Evolutionary conservation across 2,329 filamentous ascomycete genomes (phyloP).

Genomic region (Xylaria sp.): DNA sequence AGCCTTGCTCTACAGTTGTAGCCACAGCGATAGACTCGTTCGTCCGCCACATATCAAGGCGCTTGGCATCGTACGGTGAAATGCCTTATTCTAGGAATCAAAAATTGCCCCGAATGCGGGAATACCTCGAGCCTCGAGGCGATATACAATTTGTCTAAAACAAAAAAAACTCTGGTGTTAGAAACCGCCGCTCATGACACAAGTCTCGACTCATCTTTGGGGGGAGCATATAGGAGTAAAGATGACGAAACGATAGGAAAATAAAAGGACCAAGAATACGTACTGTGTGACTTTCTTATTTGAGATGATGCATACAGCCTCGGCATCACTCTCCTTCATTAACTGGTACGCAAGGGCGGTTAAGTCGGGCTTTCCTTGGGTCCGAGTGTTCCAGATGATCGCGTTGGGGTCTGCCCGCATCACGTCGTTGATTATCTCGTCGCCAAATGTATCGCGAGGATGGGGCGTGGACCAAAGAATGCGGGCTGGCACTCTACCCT

Average conservation of each 20-base stretch:
- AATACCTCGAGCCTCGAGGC: constrained; percentile 72
- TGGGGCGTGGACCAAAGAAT: constrained; percentile 75
- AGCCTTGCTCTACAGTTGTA: neutral
- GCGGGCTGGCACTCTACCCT: constrained; percentile 64
- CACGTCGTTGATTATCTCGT: constrained; percentile 66
- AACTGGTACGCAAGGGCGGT: constrained; percentile 63
- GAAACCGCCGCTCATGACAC: neutral
- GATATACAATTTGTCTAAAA: constrained; percentile 70
- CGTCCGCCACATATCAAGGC: neutral
- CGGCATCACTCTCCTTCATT: constrained; percentile 65
- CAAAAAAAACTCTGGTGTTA: neutral
- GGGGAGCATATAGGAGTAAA: neutral
- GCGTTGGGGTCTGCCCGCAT: constrained; percentile 68
- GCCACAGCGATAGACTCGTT: neutral
- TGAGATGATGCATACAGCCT: constrained; percentile 79
- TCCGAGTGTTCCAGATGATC: constrained; percentile 73
- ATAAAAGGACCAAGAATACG: neutral
- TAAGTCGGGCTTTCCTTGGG: constrained; percentile 68
- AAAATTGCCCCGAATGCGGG: constrained; percentile 78
- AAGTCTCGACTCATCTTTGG: neutral
- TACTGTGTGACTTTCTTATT: constrained; percentile 72
- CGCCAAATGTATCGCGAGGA: constrained; percentile 72
- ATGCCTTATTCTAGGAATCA: constrained; percentile 47
- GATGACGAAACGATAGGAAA: neutral
- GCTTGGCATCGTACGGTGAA: neutral